Base-by-base conservation (phyloP, 257 asterid genomes). In the Rhazya stricta region DNA sequence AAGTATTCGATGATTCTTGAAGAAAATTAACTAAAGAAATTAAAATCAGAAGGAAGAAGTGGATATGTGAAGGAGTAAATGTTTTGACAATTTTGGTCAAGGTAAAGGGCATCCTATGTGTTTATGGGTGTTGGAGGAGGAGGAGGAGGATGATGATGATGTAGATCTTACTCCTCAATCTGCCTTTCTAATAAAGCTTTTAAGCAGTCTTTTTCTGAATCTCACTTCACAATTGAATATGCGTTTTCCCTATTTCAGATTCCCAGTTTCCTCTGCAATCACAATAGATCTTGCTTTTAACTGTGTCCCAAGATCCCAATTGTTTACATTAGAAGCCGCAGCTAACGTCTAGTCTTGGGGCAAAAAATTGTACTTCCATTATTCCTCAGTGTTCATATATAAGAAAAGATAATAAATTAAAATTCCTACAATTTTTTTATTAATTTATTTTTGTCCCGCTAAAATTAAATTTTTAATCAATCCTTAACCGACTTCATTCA, bases 31-130 rank as follows among this genome's bases (percentile, higher is more conserved):
- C 67, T 78, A 48, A 43, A 72, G 69, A 4, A 41, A 27, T 46
- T 15, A 13, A 19, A 5, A 51, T 11, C 30, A 61, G 53, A 27
- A 72, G 74, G 72, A 18, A 25, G 61, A 19, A 34, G 53, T 56
- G 60, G 65, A 77, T 45, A 63, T 32, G 43, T 32, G n/a, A 63
- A 63, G 45, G n/a, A 19, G 45, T 34, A 34, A 63, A 34, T 32
- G 63, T 41, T 32, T 72, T 69, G 63, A 69, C 70, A 76, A 58
- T 69, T 57, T 69, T 9, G 51, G 70, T 56, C 41, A 30, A 43
- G 21, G 41, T 57, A 61, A 76, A 76, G 58, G 66, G 80, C 60
- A 77, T 77, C 80, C 80, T 70, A 77, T 77, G 80, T 46, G 80
- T 46, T 69, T 18, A 23, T 69, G 19, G 43, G 25, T 32, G 67